phyloP scores from a whole-genome alignment of 2,329 filamentous ascomycete species.

The Thielaviopsis cerberus region DNA sequence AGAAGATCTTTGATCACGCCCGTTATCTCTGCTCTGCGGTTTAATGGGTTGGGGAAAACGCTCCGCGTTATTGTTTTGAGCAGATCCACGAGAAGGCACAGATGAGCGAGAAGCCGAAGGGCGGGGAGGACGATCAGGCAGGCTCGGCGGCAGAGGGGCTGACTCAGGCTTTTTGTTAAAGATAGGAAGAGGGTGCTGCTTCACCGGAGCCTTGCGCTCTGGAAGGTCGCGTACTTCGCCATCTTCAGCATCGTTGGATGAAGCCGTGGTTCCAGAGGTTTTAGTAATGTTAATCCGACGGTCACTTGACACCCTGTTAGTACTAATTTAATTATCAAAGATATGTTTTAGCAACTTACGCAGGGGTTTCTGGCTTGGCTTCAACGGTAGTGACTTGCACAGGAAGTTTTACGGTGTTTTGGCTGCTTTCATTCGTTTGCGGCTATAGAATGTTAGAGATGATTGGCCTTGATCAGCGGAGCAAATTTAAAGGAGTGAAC shows the following conservation, averaged over 20 bases:
- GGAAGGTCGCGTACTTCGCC: constrained; percentile 36
- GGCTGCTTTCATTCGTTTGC: neutral
- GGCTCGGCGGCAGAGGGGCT: neutral
- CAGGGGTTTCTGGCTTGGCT: constrained; percentile 38
- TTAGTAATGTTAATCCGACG: neutral
- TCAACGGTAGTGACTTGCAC: constrained; percentile 42
- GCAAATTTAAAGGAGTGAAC: constrained; percentile 14
- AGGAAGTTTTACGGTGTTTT: constrained; percentile 18
- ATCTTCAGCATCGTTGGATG: constrained; percentile 42
- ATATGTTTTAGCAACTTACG: constrained; percentile 14
- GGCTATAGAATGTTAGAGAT: neutral
- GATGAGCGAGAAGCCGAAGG: neutral
- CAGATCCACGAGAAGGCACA: constrained; percentile 6
- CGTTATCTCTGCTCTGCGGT: neutral
- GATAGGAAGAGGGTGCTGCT: constrained; percentile 15
- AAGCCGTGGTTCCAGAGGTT: neutral
- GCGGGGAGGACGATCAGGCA: neutral
- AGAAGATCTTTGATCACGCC: constrained; percentile 3
- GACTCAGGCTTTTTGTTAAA: constrained; percentile 9
- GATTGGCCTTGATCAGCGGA: neutral
- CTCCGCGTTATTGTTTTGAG: constrained; percentile 13
- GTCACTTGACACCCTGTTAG: neutral
- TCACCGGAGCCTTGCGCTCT: constrained; percentile 12
- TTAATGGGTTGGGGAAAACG: constrained; percentile 2
- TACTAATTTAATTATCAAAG: constrained; percentile 6